Evolutionary conservation across 768 basidiomycete genomes (phyloP).

Genomic region (Russula ochroleuca): DNA sequence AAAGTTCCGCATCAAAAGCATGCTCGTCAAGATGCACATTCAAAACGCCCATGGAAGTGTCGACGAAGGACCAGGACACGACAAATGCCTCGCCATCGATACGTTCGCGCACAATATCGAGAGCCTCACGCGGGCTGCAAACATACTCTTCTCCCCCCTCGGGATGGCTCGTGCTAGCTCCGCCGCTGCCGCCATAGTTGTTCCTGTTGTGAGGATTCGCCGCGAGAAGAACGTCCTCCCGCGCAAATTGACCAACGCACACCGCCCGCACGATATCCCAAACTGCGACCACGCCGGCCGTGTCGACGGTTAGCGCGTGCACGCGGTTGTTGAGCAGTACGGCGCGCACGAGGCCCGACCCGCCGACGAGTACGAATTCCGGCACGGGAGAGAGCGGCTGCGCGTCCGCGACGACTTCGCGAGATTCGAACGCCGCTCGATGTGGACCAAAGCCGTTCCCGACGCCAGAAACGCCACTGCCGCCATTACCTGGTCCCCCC

Average conservation of each 20-base stretch:
- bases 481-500: background rate
- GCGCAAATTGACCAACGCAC: constrained; percentile 67
- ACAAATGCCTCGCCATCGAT: constrained; percentile 95
- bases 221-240: constrained; percentile 60
- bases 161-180: constrained; percentile 8
- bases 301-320: constrained; percentile 89
- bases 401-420: constrained; percentile 83
- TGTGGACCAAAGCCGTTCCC: constrained; percentile 38
- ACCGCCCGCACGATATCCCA: constrained; percentile 85
- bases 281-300: constrained; percentile 78
- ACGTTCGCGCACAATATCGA: constrained; percentile 82
- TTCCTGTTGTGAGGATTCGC: constrained; percentile 30
- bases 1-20: constrained; percentile 93
- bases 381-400: constrained; percentile 49
- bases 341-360: constrained; percentile 76
- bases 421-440: constrained; percentile 54
- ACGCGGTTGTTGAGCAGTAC: constrained; percentile 82
- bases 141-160: constrained; percentile 41
- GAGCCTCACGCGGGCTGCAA: constrained; percentile 70
- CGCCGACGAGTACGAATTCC: constrained; percentile 69
- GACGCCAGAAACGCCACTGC: constrained; percentile 12
- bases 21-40: constrained; percentile 83
- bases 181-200: too few species aligned
- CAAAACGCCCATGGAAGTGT: constrained; percentile 85
- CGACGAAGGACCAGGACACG: constrained; percentile 78